Conservation (phyloP, 2,329 filamentous ascomycete species). For the Sarocladiaceae sp. region DNA sequence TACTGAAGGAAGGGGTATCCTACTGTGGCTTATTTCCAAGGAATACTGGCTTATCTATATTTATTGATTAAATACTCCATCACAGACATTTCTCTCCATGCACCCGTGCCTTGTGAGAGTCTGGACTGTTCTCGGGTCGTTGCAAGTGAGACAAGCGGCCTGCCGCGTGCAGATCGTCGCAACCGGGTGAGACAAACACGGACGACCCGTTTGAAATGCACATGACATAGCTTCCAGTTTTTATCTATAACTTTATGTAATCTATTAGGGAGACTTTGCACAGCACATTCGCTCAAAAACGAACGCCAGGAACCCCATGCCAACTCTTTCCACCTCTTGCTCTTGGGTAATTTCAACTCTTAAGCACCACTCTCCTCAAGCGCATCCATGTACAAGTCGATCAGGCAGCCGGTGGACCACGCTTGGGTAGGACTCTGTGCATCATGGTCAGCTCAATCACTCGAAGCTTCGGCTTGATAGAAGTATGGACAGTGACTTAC, state of each 20-base stretch:
- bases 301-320: background rate
- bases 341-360: constrained; percentile 6
- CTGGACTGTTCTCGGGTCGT: too few relatives aligned
- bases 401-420: constrained; percentile 91
- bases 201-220: too few relatives aligned
- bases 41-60: background rate
- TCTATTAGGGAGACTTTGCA: background rate
- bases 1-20: background rate
- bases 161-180: too few relatives aligned
- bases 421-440: constrained; percentile 84
- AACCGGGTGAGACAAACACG: too few relatives aligned
- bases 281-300: background rate
- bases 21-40: background rate
- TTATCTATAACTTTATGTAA: background rate
- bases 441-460: background rate
- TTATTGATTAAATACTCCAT: too few relatives aligned
- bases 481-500: constrained; percentile 51
- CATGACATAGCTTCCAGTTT: background rate
- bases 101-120: too few relatives aligned
- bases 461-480: too few relatives aligned
- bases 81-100: too few relatives aligned
- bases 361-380: constrained; percentile 43
- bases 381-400: constrained; percentile 95
- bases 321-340: background rate
- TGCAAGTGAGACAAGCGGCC: too few relatives aligned